Percentiles rank a stretch among this genome's conserved stretches.
Conservation (phyloP, 2,329 filamentous ascomycete species). For the Stagonosporopsis tanaceti region DNA sequence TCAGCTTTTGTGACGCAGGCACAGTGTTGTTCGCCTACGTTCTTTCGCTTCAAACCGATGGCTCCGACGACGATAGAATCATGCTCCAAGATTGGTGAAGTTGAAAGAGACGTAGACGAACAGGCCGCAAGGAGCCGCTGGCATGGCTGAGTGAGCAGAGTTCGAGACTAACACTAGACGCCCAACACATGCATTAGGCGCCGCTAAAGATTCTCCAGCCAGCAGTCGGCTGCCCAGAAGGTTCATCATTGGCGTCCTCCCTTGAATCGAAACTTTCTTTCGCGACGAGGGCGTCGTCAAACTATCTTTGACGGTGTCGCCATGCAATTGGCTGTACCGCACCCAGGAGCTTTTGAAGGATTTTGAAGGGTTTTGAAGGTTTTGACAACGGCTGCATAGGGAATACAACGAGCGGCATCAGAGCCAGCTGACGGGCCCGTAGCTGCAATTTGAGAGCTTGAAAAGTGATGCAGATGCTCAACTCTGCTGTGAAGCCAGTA, state of each 20-base stretch:
- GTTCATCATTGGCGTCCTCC: neutral
- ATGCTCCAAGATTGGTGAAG: neutral
- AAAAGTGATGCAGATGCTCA: too few relatives aligned
- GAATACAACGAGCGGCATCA: too few relatives aligned
- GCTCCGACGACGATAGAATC: neutral
- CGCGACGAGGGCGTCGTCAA: neutral
- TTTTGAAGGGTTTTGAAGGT: too few relatives aligned
- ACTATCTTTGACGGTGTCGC: neutral
- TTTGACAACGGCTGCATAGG: too few relatives aligned
- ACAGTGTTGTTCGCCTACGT: neutral
- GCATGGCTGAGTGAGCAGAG: conserved; percentile 6
- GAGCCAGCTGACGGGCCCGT: too few relatives aligned
- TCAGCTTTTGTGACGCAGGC: neutral
- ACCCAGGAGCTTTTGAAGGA: too few relatives aligned
- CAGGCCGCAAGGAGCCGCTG: neutral
- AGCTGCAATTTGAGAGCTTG: too few relatives aligned
- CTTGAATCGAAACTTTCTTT: neutral
- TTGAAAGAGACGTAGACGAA: neutral
- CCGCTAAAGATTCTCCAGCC: conserved; percentile 2
- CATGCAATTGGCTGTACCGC: neutral
- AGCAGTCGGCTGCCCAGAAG: conserved; percentile 3
- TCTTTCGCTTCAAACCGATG: neutral
- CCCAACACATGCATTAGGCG: conserved; percentile 11
- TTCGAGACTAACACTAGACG: conserved; percentile 16
- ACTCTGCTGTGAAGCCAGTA: too few relatives aligned